Conservation (phyloP, 2,329 filamentous ascomycete genomes). For the Amylocarpus encephaloides region DNA sequence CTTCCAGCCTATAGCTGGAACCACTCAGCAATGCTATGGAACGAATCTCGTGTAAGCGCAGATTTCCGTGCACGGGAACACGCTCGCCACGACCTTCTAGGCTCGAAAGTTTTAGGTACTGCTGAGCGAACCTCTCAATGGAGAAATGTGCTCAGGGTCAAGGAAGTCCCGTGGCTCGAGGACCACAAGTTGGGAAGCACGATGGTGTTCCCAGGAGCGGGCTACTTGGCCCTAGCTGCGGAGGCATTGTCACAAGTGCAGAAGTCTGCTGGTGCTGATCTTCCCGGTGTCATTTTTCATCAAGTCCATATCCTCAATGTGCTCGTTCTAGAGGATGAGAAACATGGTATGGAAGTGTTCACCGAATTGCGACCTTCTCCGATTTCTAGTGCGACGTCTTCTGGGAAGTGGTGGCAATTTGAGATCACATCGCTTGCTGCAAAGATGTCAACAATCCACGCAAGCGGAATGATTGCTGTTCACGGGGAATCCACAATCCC, state of each 20-base stretch:
- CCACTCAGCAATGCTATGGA: slow-evolving; percentile 43
- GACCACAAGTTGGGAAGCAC: slow-evolving; percentile 42
- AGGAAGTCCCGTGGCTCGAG: slow-evolving; percentile 37
- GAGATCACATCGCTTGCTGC: slow-evolving; percentile 3
- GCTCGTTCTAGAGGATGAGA: slow-evolving; percentile 2
- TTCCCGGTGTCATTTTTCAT: background rate
- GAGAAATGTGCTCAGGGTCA: slow-evolving; percentile 28
- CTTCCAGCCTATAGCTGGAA: slow-evolving; percentile 45
- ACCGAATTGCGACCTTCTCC: slow-evolving; percentile 4
- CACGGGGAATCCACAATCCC: background rate
- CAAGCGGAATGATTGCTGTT: slow-evolving; percentile 7
- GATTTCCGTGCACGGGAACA: slow-evolving; percentile 35
- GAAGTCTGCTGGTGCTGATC: background rate
- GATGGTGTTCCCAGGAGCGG: slow-evolving; percentile 22
- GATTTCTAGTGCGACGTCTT: slow-evolving; percentile 6
- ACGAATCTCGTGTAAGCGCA: slow-evolving; percentile 42
- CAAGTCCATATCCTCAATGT: slow-evolving; percentile 7
- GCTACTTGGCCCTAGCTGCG: slow-evolving; percentile 41
- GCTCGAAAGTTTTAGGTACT: slow-evolving; percentile 27
- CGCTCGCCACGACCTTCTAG: slow-evolving; percentile 35
- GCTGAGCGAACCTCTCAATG: slow-evolving; percentile 11
- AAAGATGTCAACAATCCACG: slow-evolving; percentile 6
- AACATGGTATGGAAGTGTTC: slow-evolving; percentile 9
- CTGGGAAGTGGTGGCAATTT: slow-evolving; percentile 15
- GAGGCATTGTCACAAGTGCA: slow-evolving; percentile 35